phyloP scores from a whole-genome alignment of 768 basidiomycete genomes.

The Erythrobasidium yunnanense region DNA sequence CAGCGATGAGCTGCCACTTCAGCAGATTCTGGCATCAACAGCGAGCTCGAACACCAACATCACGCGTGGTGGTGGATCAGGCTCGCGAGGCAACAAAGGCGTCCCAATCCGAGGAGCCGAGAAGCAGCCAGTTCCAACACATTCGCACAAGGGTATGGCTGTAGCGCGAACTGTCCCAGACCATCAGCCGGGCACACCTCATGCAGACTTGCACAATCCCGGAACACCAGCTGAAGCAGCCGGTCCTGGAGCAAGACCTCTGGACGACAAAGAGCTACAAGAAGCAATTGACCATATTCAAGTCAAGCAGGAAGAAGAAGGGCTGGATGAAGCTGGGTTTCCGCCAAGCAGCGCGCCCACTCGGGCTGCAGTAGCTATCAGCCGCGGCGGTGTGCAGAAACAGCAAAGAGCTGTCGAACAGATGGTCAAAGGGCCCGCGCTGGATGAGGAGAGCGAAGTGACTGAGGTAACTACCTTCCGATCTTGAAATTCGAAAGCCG shows the following conservation, averaged over 20 bases:
- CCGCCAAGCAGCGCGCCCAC: neutral
- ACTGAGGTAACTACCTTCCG: constrained; percentile 14
- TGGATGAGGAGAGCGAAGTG: constrained; percentile 3
- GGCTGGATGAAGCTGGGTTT: constrained; percentile 16
- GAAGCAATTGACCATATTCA: constrained; percentile 13
- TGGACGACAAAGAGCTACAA: constrained; percentile 17
- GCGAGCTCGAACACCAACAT: neutral
- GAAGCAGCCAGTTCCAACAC: no score
- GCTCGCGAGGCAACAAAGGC: neutral
- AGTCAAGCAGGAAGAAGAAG: constrained; percentile 23
- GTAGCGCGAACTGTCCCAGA: constrained; percentile 20
- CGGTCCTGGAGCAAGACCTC: neutral
- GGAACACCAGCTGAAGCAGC: neutral
- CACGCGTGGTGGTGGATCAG: neutral
- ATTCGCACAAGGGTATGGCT: no score
- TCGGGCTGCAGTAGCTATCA: neutral
- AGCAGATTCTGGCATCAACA: neutral
- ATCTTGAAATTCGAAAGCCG: neutral
- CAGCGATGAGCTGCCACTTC: neutral
- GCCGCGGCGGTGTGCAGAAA: neutral
- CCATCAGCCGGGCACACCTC: constrained; percentile 19
- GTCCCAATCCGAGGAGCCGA: no score
- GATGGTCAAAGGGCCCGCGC: constrained; percentile 5
- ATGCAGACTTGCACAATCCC: constrained; percentile 19
- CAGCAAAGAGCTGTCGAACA: constrained; percentile 3